These are phyloP conservation scores for Xanthoconium stramineum DNA, from an alignment of 768 basidiomycete species.

Conservation along the genomic window DNA sequence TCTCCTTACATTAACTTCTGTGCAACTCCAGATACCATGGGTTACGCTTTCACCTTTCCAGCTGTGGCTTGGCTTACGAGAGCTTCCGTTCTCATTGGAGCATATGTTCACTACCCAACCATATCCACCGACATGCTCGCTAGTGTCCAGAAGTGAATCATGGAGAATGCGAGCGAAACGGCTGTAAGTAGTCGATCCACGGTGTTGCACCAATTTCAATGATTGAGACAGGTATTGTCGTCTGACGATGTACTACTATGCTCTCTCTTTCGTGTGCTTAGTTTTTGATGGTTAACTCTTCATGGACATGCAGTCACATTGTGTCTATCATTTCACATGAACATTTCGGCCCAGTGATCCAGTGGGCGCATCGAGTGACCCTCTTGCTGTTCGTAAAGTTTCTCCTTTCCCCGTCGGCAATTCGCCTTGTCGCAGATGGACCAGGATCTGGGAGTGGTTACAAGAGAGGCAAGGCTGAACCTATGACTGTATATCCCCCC, in stretches of 20 bases:
- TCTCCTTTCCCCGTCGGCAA: constrained; percentile 7
- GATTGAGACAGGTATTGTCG: constrained; percentile 70
- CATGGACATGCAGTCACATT: constrained; percentile 89
- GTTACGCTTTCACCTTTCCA: constrained; percentile 92
- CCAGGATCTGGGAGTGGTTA: background rate
- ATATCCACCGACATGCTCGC: constrained; percentile 93
- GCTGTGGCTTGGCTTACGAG: constrained; percentile 55
- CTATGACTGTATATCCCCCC: constrained; percentile 78
- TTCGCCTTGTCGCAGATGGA: constrained; percentile 4
- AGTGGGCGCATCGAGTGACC: constrained; percentile 39
- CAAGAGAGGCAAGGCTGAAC: constrained; percentile 2
- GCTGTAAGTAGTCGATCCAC: constrained; percentile 16
- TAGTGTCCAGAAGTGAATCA: constrained; percentile 50
- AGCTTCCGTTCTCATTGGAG: constrained; percentile 69
- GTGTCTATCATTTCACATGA: constrained; percentile 61
- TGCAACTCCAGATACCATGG: constrained; percentile 81
- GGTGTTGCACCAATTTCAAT: background rate
- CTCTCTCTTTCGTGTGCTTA: constrained; percentile 66
- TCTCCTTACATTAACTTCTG: constrained; percentile 7
- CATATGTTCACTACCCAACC: constrained; percentile 96
- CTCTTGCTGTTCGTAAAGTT: constrained; percentile 40
- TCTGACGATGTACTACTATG: constrained; percentile 81
- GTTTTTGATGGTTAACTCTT: constrained; percentile 91
- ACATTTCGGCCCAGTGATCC: constrained; percentile 46
- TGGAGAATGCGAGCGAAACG: constrained; percentile 27